Evolutionary conservation across 768 basidiomycete species (phyloP), one percentile per base, ranked within the genome.

Genomic region (Panaeolus papilionaceus): DNA sequence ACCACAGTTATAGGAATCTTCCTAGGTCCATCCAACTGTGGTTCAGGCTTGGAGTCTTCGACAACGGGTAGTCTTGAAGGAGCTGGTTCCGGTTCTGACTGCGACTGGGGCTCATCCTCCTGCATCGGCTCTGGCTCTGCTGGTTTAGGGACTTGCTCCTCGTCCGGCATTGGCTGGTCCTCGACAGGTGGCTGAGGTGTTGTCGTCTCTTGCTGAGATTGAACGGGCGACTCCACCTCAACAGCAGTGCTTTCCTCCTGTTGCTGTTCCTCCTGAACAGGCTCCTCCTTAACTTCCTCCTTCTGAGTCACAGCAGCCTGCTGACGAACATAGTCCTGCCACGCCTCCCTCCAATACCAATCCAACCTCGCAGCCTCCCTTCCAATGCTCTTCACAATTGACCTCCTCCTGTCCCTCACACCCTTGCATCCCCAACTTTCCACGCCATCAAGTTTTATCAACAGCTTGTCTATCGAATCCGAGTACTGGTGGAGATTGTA

Each of bases 381-480:
- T 79, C 93, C 92, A 18, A 94, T 86, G 58, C 73, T 74, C 70
- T 82, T 80, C 54, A 90, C 91, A 1, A 89, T 78, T 3, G 76
- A 74, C 71, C 87, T 81, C 63, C 93, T 77, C 67, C 71, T 76
- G 38, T 79, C 78, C 61, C 92, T 78, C 7, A 94, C 84, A 0
- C 75, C 77, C 69, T 77, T 76, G 62, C 87, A 82, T 0, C 92
- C 92, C 70, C 82, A 84, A 70, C 88, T 90, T 71, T 91, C 86
- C 23, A 94, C 84, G 0, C 83, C 87, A 70, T 94, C 92, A 11
- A 94, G 85, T 69, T 83, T 82, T 58, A 85, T 82, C n/a, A 94
- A 81, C 12, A 94, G 77, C 45, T 85, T 86, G 65, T 85, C 85
- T 39, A 93, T 82, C 54, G 82, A 79, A 71, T 93, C 87, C n/a